phyloP scores from a whole-genome alignment of 2,329 filamentous ascomycete species.

The Paraphoma sp. region DNA sequence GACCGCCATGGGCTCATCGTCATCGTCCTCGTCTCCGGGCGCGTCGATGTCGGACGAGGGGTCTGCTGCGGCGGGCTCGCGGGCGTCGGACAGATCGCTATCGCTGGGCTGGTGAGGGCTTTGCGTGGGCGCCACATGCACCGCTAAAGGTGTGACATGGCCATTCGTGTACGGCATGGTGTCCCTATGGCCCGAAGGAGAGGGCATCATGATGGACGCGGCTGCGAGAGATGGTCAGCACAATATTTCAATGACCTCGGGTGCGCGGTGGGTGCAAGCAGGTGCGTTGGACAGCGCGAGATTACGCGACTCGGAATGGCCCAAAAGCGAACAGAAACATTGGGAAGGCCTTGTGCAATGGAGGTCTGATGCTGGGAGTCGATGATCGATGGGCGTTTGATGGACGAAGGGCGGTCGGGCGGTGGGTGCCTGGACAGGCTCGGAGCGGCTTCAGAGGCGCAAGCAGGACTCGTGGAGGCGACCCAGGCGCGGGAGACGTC shows the following conservation, averaged over 20 bases:
- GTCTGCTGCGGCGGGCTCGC: constrained; percentile 59
- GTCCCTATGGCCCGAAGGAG: constrained; percentile 68
- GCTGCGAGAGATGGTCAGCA: constrained; percentile 57
- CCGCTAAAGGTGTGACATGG: constrained; percentile 63
- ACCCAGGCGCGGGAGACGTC: constrained; percentile 16
- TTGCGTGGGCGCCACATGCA: constrained; percentile 52
- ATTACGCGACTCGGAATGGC: constrained; percentile 53
- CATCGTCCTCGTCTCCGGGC: constrained; percentile 48
- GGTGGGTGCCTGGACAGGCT: constrained; percentile 26
- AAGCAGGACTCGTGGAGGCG: constrained; percentile 18
- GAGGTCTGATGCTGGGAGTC: constrained; percentile 50
- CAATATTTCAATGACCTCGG: constrained; percentile 40
- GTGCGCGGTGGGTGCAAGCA: constrained; percentile 42
- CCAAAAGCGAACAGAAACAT: constrained; percentile 39
- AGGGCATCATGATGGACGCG: constrained; percentile 68
- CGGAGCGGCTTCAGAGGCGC: constrained; percentile 17
- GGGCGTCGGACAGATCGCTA: constrained; percentile 77
- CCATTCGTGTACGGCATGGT: constrained; percentile 72
- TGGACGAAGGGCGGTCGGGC: constrained; percentile 32
- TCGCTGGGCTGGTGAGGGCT: constrained; percentile 67
- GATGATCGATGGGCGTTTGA: constrained; percentile 42
- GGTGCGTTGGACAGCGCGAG: constrained; percentile 44
- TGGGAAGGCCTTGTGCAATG: constrained; percentile 34
- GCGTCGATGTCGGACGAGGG: constrained; percentile 49
- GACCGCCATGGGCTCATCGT: constrained; percentile 53